phyloP scores from a whole-genome alignment of 164 flowering plant genomes.

The Magnolia kwangsiensis region DNA sequence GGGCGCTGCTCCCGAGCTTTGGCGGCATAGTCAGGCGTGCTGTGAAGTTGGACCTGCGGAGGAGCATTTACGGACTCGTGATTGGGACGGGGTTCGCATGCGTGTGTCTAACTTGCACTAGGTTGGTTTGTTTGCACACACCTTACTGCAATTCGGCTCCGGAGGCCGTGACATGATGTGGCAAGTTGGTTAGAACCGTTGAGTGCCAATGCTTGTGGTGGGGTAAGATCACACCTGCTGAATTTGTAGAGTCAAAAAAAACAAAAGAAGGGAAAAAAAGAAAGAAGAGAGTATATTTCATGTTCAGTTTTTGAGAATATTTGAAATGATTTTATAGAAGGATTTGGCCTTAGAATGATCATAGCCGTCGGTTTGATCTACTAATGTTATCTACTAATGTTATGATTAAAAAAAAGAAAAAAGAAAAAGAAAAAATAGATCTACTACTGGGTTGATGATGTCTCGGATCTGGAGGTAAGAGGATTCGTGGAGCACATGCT shows the following conservation, averaged over 20 bases:
- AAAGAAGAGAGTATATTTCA: background rate
- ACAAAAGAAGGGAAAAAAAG: background rate
- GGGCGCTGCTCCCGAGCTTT: conserved; percentile 70
- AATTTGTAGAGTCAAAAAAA: background rate
- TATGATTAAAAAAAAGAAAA: too few relatives aligned
- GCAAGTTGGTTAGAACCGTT: background rate
- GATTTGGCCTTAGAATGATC: too few relatives aligned
- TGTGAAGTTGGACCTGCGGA: conserved; percentile 44
- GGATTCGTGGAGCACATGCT: too few relatives aligned
- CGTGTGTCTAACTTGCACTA: conserved; percentile 65
- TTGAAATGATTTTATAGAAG: background rate
- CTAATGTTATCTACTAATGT: too few relatives aligned
- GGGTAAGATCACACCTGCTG: background rate
- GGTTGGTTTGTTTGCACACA: conserved; percentile 84
- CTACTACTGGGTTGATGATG: too few relatives aligned
- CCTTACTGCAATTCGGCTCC: conserved; percentile 96
- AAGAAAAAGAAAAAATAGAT: too few relatives aligned
- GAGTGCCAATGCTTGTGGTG: background rate
- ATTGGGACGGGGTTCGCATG: conserved; percentile 60
- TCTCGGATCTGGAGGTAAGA: too few relatives aligned
- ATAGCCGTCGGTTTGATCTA: too few relatives aligned
- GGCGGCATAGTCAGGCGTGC: conserved; percentile 52
- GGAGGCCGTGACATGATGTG: conserved; percentile 71
- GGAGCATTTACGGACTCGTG: conserved; percentile 52
- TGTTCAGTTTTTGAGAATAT: background rate